Evolutionary conservation across 305 asterid genomes (phyloP).

Genomic region (Euphrasia arctica): DNA sequence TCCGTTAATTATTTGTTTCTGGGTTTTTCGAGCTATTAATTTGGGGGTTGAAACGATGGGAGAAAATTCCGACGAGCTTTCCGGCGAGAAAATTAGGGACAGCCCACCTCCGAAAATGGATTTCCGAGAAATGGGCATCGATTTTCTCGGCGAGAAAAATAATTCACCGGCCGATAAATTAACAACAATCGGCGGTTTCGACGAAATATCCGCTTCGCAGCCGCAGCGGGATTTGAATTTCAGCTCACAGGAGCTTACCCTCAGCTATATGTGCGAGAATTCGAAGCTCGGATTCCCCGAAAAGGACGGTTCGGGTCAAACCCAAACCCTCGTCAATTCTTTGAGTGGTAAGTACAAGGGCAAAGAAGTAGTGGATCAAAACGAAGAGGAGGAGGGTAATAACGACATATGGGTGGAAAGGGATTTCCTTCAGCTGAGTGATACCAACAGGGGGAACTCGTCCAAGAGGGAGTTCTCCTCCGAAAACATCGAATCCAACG

Average conservation of each 20-base stretch:
- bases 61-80: constrained; percentile 40
- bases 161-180: constrained; percentile 35
- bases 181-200: constrained; percentile 38
- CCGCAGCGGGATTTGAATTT: constrained; percentile 43
- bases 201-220: constrained; percentile 33
- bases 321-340: constrained; percentile 35
- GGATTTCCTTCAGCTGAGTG: constrained; percentile 78
- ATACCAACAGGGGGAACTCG: constrained; percentile 42
- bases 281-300: constrained; percentile 46
- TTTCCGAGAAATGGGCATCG: constrained; percentile 50
- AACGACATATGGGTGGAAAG: constrained; percentile 64
- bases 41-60: constrained; percentile 37
- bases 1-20: constrained; percentile 6
- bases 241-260: constrained; percentile 71
- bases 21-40: constrained; percentile 20
- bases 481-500: constrained; percentile 40
- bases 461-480: constrained; percentile 47
- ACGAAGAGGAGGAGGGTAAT: constrained; percentile 33
- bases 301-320: constrained; percentile 46
- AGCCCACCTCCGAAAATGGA: constrained; percentile 48
- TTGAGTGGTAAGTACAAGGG: constrained; percentile 62
- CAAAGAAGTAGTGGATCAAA: constrained; percentile 63
- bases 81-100: constrained; percentile 40
- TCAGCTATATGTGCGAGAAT: constrained; percentile 86
- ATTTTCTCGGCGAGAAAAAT: constrained; percentile 43